These are phyloP conservation scores for Trichomonas tenax DNA, from an alignment of 208 protist genomes.

Conservation along the genomic window DNA sequence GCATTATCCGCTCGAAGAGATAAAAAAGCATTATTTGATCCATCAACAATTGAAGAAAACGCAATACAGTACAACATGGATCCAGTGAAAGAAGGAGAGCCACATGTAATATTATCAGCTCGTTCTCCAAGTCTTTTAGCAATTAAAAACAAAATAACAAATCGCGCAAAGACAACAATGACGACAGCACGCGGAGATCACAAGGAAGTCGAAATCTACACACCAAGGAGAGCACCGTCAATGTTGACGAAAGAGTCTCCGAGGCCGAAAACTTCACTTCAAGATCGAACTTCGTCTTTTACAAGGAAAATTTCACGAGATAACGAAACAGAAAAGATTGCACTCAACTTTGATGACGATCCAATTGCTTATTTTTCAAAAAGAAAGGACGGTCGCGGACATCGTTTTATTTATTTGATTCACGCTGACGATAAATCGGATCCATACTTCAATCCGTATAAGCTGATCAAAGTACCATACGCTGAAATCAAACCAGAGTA, in stretches of 20 bases:
- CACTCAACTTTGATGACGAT: background rate
- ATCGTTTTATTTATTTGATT: conserved; percentile 16
- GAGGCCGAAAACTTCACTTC: background rate
- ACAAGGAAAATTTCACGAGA: background rate
- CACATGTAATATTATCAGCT: background rate
- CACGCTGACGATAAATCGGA: background rate
- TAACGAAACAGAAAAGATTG: background rate
- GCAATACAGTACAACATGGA: background rate
- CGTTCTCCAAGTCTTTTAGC: background rate
- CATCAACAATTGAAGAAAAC: background rate
- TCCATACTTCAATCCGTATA: background rate
- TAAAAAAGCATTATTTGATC: background rate
- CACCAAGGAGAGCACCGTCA: background rate
- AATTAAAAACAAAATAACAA: background rate
- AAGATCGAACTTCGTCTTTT: background rate
- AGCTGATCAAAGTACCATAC: background rate
- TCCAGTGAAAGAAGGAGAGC: background rate
- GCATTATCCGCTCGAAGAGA: background rate
- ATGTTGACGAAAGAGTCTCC: background rate
- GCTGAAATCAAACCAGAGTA: background rate
- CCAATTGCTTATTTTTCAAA: background rate
- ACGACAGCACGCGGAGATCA: background rate
- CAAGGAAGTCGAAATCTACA: background rate
- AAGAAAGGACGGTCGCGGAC: background rate
- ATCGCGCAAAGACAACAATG: background rate